Evolutionary conservation across 139 green algal species (phyloP), one percentile per base, ranked within the genome.

Genomic region (Zygnema circumcarinatum): DNA sequence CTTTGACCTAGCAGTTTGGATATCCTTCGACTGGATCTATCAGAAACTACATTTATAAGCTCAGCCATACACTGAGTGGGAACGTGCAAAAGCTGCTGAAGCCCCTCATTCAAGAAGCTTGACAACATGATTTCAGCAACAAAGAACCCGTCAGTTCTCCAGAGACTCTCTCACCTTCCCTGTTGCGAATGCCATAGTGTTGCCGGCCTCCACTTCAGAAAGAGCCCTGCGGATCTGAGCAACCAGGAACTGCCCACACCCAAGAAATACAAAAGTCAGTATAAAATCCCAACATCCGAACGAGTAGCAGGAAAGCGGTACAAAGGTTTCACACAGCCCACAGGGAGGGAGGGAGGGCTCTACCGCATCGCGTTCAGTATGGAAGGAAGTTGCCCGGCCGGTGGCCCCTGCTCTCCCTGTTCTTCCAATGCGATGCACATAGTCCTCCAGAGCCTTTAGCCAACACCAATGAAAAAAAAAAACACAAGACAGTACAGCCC

Each of bases 341-440:
- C 3, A 41, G 69, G 16, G 69, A 25, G 69, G 16, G 16, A 41
- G 69, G 69, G 69, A 41, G 16, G 69, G 69, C 35, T 39, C 69
- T 84, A 89, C 84, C 21, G 85, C 74, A 85, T 94, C 92, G 3
- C 91, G 76, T 47, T 98, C 95, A 38, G 93, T 95, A 90, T 94
- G 95, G 83, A 97, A 94, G 1, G 93, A 96, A 2, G 95, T 96
- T 1, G 95, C 94, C 2, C 95, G 92, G 0, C 95, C 95, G 20
- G 88, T 91, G 33, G 88, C 92, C 38, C 94, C 94, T 7, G 94
- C 94, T 29, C 95, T 92, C 0, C 95, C 95, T 25, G 95, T 98
- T 67, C 95, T 93, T 2, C 95, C 95, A 72, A 98, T 96, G 85
- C 95, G 93, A 73, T 97, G 95, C 3, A 98, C 92, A 83, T 98